Evolutionary conservation across 129 eudicot genomes (phyloP).

Genomic region (Centaurea solstitialis): DNA sequence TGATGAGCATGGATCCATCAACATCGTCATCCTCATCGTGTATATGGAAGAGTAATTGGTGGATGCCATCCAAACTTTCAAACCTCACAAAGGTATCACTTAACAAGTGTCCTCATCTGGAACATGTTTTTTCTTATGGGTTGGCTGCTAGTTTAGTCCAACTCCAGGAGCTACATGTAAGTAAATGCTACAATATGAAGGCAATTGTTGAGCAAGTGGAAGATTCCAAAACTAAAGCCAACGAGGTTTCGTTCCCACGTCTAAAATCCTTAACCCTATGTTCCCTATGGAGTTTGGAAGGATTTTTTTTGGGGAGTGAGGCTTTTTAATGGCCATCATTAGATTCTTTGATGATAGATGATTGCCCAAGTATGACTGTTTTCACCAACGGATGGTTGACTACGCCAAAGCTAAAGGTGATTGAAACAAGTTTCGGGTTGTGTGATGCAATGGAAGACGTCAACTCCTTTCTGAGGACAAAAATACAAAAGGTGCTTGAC

Average conservation of each 20-base stretch:
- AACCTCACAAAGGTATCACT: not conserved
- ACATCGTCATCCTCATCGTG: no score
- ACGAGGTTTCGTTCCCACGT: not conserved
- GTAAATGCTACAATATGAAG: not conserved
- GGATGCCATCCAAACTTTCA: not conserved
- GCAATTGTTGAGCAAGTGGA: not conserved
- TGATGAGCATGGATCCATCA: not conserved
- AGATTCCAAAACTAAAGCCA: not conserved
- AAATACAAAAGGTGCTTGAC: no score
- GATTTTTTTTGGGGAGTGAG: conserved; percentile 8
- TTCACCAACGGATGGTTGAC: no score
- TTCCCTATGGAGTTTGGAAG: not conserved
- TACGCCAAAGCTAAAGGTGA: no score
- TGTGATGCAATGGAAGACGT: no score
- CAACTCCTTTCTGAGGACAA: no score
- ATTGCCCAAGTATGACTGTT: no score
- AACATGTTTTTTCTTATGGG: not conserved
- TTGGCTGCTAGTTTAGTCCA: not conserved
- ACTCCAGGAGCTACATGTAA: not conserved
- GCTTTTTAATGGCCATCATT: not conserved
- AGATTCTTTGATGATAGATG: not conserved
- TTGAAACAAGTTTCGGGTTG: no score
- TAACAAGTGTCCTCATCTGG: not conserved
- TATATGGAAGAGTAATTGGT: not conserved
- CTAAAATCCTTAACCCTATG: not conserved